Evolutionary conservation across 2,329 filamentous ascomycete species (phyloP).

Genomic region (Aspergillus floridensis): DNA sequence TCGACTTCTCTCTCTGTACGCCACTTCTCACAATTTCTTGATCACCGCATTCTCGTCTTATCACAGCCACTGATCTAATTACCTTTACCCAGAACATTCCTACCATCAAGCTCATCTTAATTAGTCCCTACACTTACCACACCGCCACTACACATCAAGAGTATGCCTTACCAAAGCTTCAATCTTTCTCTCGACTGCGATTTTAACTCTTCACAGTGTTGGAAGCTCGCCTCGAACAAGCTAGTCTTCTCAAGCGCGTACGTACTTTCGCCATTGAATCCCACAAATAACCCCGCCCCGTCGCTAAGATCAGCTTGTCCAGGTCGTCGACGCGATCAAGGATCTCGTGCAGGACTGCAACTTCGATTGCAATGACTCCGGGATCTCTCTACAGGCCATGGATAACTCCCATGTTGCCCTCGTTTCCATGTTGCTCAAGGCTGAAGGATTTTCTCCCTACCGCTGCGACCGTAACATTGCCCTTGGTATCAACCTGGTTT

Average conservation of each 20-base stretch:
- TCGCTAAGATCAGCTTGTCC: slow-evolving; percentile 12
- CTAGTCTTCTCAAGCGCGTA: slow-evolving; percentile 92
- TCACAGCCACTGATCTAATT: background rate
- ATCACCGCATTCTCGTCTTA: background rate
- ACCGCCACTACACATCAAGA: slow-evolving; percentile 23
- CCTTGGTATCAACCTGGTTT: slow-evolving; percentile 93
- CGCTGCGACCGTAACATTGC: slow-evolving; percentile 99
- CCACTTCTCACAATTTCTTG: background rate
- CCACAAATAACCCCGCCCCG: background rate
- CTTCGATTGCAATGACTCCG: slow-evolving; percentile 99
- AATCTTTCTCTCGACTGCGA: background rate
- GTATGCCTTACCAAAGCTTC: slow-evolving; percentile 23
- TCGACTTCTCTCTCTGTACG: slow-evolving; percentile 4
- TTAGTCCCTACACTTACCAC: slow-evolving; percentile 17
- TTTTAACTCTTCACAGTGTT: slow-evolving; percentile 60
- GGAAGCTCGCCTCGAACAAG: slow-evolving; percentile 96
- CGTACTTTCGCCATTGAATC: slow-evolving; percentile 17
- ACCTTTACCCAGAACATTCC: background rate
- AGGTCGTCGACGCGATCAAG: slow-evolving; percentile 99
- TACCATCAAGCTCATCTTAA: slow-evolving; percentile 8
- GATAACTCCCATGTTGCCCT: slow-evolving; percentile 99
- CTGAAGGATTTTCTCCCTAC: slow-evolving; percentile 90
- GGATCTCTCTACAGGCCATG: slow-evolving; percentile 98
- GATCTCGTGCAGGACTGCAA: slow-evolving; percentile 99
- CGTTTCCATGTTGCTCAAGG: slow-evolving; percentile 97